Percentiles rank a stretch among this genome's conserved stretches.
Conservation (phyloP, 2,329 filamentous ascomycete genomes). For the Talaromyces marneffei region DNA sequence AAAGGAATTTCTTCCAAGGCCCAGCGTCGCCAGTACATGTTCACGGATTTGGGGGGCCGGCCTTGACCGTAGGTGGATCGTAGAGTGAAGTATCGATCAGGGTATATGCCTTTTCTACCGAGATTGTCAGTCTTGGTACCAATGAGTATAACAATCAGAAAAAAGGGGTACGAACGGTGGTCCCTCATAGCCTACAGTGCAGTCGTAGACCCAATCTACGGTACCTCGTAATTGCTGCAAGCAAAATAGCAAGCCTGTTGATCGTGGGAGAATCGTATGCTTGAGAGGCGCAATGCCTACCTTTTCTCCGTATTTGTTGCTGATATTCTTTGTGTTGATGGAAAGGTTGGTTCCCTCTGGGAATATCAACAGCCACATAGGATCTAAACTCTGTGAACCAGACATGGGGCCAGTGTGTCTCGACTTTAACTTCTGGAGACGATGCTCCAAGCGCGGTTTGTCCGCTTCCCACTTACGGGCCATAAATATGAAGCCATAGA, state of each 20-base stretch:
- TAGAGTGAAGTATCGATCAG: slow-evolving; percentile 86
- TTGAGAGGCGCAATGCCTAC: slow-evolving; percentile 53
- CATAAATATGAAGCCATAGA: slow-evolving; percentile 63
- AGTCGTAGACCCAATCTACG: slow-evolving; percentile 64
- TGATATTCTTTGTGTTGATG: slow-evolving; percentile 50
- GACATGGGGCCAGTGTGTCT: slow-evolving; percentile 45
- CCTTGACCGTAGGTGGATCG: slow-evolving; percentile 84
- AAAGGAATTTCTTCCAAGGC: slow-evolving; percentile 74
- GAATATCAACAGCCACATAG: slow-evolving; percentile 63
- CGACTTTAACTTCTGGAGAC: slow-evolving; percentile 52
- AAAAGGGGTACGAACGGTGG: slow-evolving; percentile 62
- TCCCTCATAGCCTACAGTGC: slow-evolving; percentile 92
- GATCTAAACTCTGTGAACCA: slow-evolving; percentile 45
- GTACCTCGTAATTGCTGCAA: slow-evolving; percentile 53
- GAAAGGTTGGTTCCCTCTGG: slow-evolving; percentile 61
- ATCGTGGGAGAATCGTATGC: slow-evolving; percentile 56
- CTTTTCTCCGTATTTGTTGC: slow-evolving; percentile 53
- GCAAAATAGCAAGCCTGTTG: slow-evolving; percentile 57
- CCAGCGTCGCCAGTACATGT: slow-evolving; percentile 93
- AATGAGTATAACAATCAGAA: background rate
- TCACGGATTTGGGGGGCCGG: slow-evolving; percentile 85
- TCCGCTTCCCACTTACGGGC: slow-evolving; percentile 58
- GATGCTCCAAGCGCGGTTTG: slow-evolving; percentile 53
- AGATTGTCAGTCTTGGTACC: background rate
- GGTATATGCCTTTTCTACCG: slow-evolving; percentile 66